Evolutionary conservation across 78 protist genomes (phyloP).

Genomic region (Chrysochromulina parva): DNA sequence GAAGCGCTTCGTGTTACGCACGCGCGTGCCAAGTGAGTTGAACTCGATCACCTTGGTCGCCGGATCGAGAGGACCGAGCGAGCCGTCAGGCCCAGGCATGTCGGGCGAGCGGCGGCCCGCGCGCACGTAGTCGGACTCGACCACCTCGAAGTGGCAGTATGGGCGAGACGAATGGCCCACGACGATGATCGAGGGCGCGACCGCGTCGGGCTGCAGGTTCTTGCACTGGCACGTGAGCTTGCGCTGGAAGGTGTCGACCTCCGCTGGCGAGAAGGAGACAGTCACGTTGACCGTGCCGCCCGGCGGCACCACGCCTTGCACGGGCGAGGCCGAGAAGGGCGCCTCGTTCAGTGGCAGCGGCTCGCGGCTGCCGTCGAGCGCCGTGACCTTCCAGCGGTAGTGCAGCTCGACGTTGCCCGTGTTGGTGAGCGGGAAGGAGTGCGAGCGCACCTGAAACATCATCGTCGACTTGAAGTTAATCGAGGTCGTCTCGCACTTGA

Average conservation of each 20-base stretch:
- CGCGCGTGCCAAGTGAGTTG: slow-evolving; percentile 59
- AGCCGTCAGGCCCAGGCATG: slow-evolving; percentile 47
- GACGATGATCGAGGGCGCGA: background rate
- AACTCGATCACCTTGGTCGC: slow-evolving; percentile 67
- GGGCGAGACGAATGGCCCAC: slow-evolving; percentile 39
- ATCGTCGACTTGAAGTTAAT: slow-evolving; percentile 57
- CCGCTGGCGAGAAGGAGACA: slow-evolving; percentile 51
- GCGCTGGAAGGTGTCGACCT: slow-evolving; percentile 16
- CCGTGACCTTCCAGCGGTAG: background rate
- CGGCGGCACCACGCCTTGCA: slow-evolving; percentile 1
- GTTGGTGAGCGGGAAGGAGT: slow-evolving; percentile 55
- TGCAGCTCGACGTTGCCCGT: slow-evolving; percentile 9
- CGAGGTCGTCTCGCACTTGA: background rate
- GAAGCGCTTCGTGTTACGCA: slow-evolving; percentile 70
- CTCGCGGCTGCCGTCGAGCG: too few relatives aligned
- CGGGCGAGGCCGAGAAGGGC: slow-evolving; percentile 55
- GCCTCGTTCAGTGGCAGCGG: too few relatives aligned
- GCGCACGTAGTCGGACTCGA: slow-evolving; percentile 54
- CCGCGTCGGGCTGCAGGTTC: background rate
- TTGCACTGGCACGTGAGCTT: background rate
- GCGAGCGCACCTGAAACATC: slow-evolving; percentile 63
- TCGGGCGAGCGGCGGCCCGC: slow-evolving; percentile 64
- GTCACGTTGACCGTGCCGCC: slow-evolving; percentile 7
- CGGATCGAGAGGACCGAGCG: slow-evolving; percentile 50
- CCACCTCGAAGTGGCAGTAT: slow-evolving; percentile 76